Percentiles rank a stretch among this genome's conserved stretches.
Evolutionary conservation across 805 yeast genomes (phyloP).

Genomic region (Ogataea glucozyma): DNA sequence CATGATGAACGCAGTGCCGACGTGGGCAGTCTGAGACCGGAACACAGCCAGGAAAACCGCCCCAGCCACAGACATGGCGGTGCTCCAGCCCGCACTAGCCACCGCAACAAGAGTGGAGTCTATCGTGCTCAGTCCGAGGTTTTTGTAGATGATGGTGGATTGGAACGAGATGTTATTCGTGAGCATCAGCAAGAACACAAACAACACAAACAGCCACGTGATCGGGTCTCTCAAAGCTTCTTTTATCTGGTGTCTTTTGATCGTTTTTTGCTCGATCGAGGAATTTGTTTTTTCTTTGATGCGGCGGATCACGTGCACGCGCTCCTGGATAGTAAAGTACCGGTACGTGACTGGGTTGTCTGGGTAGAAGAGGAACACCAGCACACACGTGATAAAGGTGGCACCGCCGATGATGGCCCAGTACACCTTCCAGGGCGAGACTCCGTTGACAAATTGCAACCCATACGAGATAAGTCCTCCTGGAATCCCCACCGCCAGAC

Average conservation of each 20-base stretch:
- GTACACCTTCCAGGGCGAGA: constrained; percentile 50
- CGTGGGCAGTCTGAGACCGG: constrained; percentile 5
- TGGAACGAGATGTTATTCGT: constrained; percentile 57
- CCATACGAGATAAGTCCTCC: constrained; percentile 41
- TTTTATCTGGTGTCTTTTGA: constrained; percentile 47
- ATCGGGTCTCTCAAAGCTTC: constrained; percentile 52
- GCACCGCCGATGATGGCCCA: constrained; percentile 57
- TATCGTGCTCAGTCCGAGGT: constrained; percentile 43
- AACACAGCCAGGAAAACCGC: constrained; percentile 1
- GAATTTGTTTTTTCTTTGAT: constrained; percentile 39
- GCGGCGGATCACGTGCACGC: constrained; percentile 49
- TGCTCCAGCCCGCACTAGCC: constrained; percentile 48
- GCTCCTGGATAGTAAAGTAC: constrained; percentile 50
- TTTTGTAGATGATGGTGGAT: constrained; percentile 47
- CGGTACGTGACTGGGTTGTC: constrained; percentile 54
- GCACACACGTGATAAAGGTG: constrained; percentile 42
- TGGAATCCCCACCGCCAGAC: constrained; percentile 48
- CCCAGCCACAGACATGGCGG: constrained; percentile 1
- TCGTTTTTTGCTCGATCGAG: constrained; percentile 44
- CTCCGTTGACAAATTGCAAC: constrained; percentile 32
- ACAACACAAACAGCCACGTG: constrained; percentile 43
- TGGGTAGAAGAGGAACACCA: constrained; percentile 47
- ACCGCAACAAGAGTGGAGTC: constrained; percentile 52
- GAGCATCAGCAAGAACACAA: constrained; percentile 46
- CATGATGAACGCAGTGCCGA: constrained; percentile 1